phyloP scores from a whole-genome alignment of 176 grass and related monocot species.

The Elymus sibiricus region DNA sequence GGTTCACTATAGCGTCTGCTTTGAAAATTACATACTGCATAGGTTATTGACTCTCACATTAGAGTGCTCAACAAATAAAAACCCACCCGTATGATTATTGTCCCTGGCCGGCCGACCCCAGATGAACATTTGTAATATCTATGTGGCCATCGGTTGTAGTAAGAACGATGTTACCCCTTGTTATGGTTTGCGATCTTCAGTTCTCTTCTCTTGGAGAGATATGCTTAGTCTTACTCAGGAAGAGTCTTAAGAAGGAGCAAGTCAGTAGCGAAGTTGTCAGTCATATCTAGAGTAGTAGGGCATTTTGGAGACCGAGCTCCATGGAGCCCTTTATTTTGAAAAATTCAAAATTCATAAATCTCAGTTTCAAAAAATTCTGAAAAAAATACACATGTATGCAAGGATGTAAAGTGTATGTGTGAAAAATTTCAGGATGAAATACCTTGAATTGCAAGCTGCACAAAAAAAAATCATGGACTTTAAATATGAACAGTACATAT shows the following conservation, averaged over 20 bases:
- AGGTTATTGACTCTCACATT: conserved; percentile 19
- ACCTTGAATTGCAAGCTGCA: no score
- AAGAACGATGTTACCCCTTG: not conserved
- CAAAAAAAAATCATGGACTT: no score
- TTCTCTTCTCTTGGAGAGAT: conserved; percentile 28
- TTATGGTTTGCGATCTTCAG: conserved; percentile 27
- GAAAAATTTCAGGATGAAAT: no score
- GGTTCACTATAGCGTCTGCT: not conserved
- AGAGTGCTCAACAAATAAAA: conserved; percentile 27
- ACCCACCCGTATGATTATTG: not conserved
- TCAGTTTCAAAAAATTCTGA: no score
- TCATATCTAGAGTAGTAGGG: no score
- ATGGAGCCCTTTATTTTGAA: no score
- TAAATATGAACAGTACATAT: no score
- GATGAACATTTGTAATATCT: conserved; percentile 10
- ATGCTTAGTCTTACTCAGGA: not conserved
- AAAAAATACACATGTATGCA: no score
- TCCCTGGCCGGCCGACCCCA: not conserved
- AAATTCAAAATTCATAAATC: no score
- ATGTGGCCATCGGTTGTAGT: not conserved
- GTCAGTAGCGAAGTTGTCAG: not conserved
- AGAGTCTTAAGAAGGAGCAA: conserved; percentile 26
- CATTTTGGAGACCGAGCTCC: no score
- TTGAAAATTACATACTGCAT: not conserved
- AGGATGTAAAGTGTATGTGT: no score